Conservation (phyloP, 257 asterid species). For the Verbascum thapsus region DNA sequence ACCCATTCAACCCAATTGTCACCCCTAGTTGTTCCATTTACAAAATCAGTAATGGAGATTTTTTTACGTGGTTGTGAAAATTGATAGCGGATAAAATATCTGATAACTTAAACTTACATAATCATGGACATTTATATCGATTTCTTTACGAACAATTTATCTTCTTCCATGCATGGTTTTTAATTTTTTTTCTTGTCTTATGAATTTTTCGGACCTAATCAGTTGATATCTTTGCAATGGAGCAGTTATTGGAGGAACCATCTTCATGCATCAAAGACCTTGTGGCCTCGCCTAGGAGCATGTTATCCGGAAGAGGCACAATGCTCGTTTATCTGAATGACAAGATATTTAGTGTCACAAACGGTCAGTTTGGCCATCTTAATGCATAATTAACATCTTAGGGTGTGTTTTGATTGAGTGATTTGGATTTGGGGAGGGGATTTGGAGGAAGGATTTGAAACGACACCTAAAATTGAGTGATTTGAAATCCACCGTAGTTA, state of each 20-base stretch:
- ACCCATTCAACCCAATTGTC: too few species aligned
- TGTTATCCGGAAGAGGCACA: constrained; percentile 36
- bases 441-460: too few species aligned
- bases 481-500: too few species aligned
- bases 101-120: too few species aligned
- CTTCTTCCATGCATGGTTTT: not conserved
- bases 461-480: too few species aligned
- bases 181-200: not conserved
- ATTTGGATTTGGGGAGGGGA: too few species aligned
- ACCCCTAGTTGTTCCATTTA: too few species aligned
- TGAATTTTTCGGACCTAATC: not conserved
- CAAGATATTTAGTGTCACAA: constrained; percentile 26
- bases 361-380: constrained; percentile 35
- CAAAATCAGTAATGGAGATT: too few species aligned
- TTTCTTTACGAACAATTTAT: constrained; percentile 6
- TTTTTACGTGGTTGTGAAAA: too few species aligned
- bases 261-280: constrained; percentile 41
- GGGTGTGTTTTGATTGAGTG: too few species aligned
- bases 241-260: constrained; percentile 62
- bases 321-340: constrained; percentile 29
- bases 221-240: constrained; percentile 14
- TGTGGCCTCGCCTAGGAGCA: constrained; percentile 27
- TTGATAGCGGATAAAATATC: too few species aligned
- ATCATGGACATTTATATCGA: too few species aligned
- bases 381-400: not conserved